Evolutionary conservation across 148 eudicot species (phyloP).

Genomic region (Suaeda aralocaspica): DNA sequence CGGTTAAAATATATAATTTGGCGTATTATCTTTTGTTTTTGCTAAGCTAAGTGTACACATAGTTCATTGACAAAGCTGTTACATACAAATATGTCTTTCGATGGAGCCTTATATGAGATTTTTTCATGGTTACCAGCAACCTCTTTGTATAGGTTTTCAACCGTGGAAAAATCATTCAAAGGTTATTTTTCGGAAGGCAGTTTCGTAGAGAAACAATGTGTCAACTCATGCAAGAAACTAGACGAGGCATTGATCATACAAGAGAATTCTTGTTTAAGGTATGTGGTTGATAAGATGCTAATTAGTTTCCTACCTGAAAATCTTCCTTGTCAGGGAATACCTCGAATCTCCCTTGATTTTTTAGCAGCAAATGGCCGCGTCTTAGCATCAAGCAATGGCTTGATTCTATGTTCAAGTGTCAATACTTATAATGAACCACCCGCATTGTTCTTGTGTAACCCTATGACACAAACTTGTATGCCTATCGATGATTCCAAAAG

Average conservation of each 20-base stretch:
- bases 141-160: neutral
- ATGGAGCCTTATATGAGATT: conserved; percentile 6
- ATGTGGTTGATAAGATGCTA: neutral
- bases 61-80: no score
- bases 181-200: neutral
- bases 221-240: neutral
- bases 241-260: neutral
- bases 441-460: conserved; percentile 10
- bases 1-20: no score
- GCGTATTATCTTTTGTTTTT: no score
- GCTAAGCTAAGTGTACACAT: no score
- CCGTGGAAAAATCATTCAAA: neutral
- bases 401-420: neutral
- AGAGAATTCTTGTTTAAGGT: neutral
- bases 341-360: neutral
- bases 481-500: neutral
- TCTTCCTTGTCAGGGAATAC: neutral
- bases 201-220: conserved; percentile 12
- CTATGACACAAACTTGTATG: neutral
- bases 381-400: conserved; percentile 15
- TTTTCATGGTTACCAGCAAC: conserved; percentile 17
- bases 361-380: neutral
- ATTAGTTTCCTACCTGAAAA: neutral
- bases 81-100: no score
- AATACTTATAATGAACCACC: neutral